Evolutionary conservation across 2,329 filamentous ascomycete genomes (phyloP), one percentile per base, ranked within the genome.

Genomic region (Daldinia eschscholtzii): DNA sequence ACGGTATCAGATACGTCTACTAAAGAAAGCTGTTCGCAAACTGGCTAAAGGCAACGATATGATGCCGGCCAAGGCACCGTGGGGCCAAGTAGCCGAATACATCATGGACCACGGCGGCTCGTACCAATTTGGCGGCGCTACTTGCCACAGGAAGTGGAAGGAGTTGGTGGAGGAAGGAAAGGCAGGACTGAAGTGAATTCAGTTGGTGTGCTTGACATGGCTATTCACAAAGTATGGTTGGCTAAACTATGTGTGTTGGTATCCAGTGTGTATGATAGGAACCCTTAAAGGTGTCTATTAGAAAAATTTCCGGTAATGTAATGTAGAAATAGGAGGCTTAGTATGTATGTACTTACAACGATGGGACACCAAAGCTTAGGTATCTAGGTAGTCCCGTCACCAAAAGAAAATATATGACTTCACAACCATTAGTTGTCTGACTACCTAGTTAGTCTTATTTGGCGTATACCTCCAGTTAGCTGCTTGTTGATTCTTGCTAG

Each of bases 51-150:
- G 76, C 26, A 69, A 70, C 9, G 77, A 80, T 10, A 67, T 77
- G 4, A 70, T 69, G 2, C 72, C 75, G 2, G 68, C 73, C 65
- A 87, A 83, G 72, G 79, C 87, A 10, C 81, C 85, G 1, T 91
- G 88, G 89, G 88, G 88, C 74, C 77, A 81, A 28, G 85, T 90
- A 1, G 83, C 86, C 0, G 80, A 85, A 20, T 86, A 86, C 71
- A 89, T 91, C 42, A 72, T 74, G 13, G 70, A 79, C 0, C 77
- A 84, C 44, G 87, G 86, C 1, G 87, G 86, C 2, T 85, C 85
- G 2, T 90, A 90, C 75, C 81, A 80, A 53, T 91, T 90, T 73
- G 87, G 87, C 7, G 83, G 86, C 70, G 83, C 85, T 10, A 89
- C 88, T 0, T 88, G 87, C 72, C 84, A 85, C 39, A 88, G 86